Percentiles rank a stretch among this genome's conserved stretches.
These are phyloP conservation scores for Fusarium napiforme DNA, from an alignment of 2,329 filamentous ascomycete genomes.

Conservation along the genomic window DNA sequence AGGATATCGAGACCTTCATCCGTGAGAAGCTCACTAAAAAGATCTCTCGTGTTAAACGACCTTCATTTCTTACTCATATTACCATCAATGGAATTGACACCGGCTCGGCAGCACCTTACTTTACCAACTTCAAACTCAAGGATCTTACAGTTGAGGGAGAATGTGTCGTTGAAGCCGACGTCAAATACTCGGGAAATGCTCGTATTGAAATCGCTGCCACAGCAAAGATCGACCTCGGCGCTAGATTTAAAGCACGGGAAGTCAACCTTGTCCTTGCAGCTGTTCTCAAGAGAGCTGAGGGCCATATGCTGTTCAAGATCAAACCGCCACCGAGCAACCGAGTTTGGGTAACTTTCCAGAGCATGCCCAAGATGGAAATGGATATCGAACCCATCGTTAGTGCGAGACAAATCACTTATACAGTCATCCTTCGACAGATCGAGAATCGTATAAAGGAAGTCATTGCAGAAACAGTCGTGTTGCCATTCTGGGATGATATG, in stretches of 20 bases:
- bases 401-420: slow-evolving; percentile 94
- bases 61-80: slow-evolving; percentile 87
- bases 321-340: slow-evolving; percentile 97
- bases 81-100: slow-evolving; percentile 85
- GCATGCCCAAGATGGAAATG: slow-evolving; percentile 93
- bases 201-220: slow-evolving; percentile 92
- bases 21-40: slow-evolving; percentile 93
- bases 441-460: slow-evolving; percentile 96
- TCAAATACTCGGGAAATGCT: slow-evolving; percentile 90
- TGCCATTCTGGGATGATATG: slow-evolving; percentile 95
- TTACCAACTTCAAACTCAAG: slow-evolving; percentile 88
- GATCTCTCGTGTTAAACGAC: slow-evolving; percentile 91
- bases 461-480: slow-evolving; percentile 88
- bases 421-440: slow-evolving; percentile 89
- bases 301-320: slow-evolving; percentile 84
- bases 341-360: slow-evolving; percentile 94
- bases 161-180: slow-evolving; percentile 84
- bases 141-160: slow-evolving; percentile 94
- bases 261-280: slow-evolving; percentile 90
- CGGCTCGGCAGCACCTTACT: slow-evolving; percentile 85
- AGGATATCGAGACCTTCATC: slow-evolving; percentile 81
- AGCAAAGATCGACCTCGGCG: slow-evolving; percentile 88
- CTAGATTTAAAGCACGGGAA: slow-evolving; percentile 88
- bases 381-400: slow-evolving; percentile 96
- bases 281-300: slow-evolving; percentile 84